Conservation (phyloP, 2,329 filamentous ascomycete species). For the Diaporthe ilicicola region DNA sequence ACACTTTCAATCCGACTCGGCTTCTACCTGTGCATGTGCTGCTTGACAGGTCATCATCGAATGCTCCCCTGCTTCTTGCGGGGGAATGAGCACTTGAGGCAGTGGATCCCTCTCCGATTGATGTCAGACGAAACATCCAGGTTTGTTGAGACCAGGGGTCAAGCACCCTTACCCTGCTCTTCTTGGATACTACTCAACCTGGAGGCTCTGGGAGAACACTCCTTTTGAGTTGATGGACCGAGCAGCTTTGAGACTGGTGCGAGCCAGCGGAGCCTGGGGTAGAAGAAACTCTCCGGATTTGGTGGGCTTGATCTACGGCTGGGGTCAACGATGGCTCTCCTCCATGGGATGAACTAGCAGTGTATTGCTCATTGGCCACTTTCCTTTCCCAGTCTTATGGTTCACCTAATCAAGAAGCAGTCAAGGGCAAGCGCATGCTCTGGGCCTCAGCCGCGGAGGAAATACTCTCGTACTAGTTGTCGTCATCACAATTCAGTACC, state of each 20-base stretch:
- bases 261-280: background rate
- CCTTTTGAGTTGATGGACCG: background rate
- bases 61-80: background rate
- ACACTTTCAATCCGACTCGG: background rate
- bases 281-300: background rate
- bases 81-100: background rate
- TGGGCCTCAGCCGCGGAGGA: background rate
- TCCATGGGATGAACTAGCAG: background rate
- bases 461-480: background rate
- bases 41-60: background rate
- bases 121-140: conserved; percentile 1
- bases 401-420: too few species aligned
- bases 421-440: background rate
- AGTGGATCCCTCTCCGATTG: background rate
- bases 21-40: background rate
- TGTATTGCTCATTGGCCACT: background rate
- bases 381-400: background rate
- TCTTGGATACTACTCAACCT: background rate
- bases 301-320: background rate
- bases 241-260: background rate
- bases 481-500: background rate
- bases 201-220: background rate
- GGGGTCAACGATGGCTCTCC: background rate
- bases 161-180: background rate
- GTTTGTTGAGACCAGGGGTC: background rate